Evolutionary conservation across 139 green algal species (phyloP), one percentile per base, ranked within the genome.

Genomic region (Micractinium conductrix): DNA sequence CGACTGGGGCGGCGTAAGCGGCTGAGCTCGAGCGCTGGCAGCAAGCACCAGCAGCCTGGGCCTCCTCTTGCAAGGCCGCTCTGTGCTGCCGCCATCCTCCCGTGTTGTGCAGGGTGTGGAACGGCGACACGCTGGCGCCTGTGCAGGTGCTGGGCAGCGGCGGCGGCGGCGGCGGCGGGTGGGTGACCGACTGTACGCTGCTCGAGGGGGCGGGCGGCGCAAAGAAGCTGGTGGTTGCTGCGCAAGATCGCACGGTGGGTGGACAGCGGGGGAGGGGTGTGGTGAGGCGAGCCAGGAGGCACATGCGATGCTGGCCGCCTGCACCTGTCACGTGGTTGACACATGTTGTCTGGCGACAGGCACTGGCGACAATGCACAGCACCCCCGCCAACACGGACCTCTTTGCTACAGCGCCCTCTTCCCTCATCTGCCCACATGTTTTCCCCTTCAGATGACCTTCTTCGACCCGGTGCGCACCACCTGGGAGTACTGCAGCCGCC

Each of bases 401-500:
- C 26, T 62, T 2, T 21, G 10, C 33, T 72, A 26, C 12, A 43
- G 33, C 7, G 2, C 0, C 19, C 68, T 43, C 4, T 21, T 10
- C 28, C 26, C 22, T 68, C 19, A 53, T 53, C 37, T n/a, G 6
- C 8, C 33, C 37, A 43, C 71, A 43, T 28, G 44, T n/a, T 4
- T 14, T 28, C 14, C 42, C 1, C n/a, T 73, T 60, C 87, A 89
- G 81, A 91, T 97, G 73, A 92, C 82, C 33, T 96, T 93, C 70
- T 97, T 95, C 78, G 93, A 96, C 58, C 86, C 93, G 2, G 91
- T 93, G 74, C 90, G 94, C 9, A 90, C 91, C 1, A 91, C 87
- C 1, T 95, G 92, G 73, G 93, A 96, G 53, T 85, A 94, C 26
- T 88, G 85, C 7, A 91, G 91, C 24, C 82, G 92, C 16, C 78